These are phyloP conservation scores for Tieghemiomyces parasiticus DNA, from an alignment of 192 early-diverging fungal genomes.

Conservation along the genomic window DNA sequence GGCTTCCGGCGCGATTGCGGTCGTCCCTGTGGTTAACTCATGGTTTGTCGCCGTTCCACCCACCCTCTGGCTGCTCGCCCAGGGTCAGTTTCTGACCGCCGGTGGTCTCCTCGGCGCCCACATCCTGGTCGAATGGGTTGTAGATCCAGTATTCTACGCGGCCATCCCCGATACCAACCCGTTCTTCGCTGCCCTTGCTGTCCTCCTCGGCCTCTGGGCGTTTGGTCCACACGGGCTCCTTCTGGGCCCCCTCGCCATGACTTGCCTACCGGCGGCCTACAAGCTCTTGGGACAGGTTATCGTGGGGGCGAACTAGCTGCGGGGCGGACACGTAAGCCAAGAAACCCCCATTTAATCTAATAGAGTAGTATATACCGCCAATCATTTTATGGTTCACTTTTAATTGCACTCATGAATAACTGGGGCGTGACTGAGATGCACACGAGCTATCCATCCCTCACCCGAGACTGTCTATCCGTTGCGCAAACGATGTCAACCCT, in stretches of 20 bases:
- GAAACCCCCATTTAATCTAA: too few relatives aligned
- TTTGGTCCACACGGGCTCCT: constrained; percentile 10
- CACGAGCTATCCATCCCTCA: too few relatives aligned
- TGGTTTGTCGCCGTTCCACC: constrained; percentile 10
- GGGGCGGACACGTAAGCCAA: too few relatives aligned
- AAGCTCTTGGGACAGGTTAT: constrained; percentile 6
- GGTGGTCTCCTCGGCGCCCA: background rate
- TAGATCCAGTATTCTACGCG: constrained; percentile 12
- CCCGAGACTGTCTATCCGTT: too few relatives aligned
- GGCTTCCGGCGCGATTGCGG: constrained; percentile 3
- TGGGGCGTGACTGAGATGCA: too few relatives aligned
- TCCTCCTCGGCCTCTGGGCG: constrained; percentile 8
- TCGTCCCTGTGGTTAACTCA: constrained; percentile 2
- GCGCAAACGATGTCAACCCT: too few relatives aligned
- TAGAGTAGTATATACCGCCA: too few relatives aligned
- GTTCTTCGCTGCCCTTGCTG: constrained; percentile 2
- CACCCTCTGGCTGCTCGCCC: constrained; percentile 7
- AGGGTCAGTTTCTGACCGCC: constrained; percentile 4
- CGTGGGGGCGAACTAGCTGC: too few relatives aligned
- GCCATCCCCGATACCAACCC: constrained; percentile 9
- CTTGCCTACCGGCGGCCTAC: constrained; percentile 9
- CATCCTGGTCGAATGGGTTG: background rate
- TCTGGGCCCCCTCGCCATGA: constrained; percentile 9
- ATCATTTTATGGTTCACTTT: too few relatives aligned
- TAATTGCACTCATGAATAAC: too few relatives aligned